Evolutionary conservation across 2,329 filamentous ascomycete genomes (phyloP).

Genomic region (Davidsoniella australis): DNA sequence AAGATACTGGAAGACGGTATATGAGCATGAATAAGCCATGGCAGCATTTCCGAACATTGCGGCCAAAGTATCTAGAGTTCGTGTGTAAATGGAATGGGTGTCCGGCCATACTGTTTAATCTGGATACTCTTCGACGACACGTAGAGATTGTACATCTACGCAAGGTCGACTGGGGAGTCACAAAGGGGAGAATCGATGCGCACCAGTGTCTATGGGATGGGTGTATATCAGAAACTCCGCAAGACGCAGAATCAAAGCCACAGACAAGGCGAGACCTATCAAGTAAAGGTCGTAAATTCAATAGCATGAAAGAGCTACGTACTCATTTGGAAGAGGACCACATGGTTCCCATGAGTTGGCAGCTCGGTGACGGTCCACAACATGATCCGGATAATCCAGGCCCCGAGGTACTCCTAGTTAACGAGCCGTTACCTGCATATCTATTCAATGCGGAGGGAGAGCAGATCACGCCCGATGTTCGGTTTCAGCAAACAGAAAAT

Average conservation of each 20-base stretch:
- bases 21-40: neutral
- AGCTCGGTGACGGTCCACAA: slow-evolving; percentile 39
- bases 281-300: neutral
- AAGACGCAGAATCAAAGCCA: neutral
- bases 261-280: neutral
- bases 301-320: slow-evolving; percentile 21
- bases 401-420: slow-evolving; percentile 12
- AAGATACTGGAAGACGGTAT: neutral
- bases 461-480: slow-evolving; percentile 41
- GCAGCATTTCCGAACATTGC: slow-evolving; percentile 23
- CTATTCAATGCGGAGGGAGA: slow-evolving; percentile 33
- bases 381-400: slow-evolving; percentile 10
- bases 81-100: slow-evolving; percentile 43
- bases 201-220: slow-evolving; percentile 19
- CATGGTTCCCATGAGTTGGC: slow-evolving; percentile 35
- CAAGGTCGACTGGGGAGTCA: neutral
- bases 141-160: slow-evolving; percentile 32
- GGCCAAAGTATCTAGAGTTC: slow-evolving; percentile 33
- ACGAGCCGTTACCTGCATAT: slow-evolving; percentile 26
- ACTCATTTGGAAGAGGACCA: slow-evolving; percentile 37
- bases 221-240: slow-evolving; percentile 14
- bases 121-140: slow-evolving; percentile 40
- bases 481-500: slow-evolving; percentile 33
- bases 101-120: slow-evolving; percentile 43
- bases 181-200: neutral